phyloP scores from a whole-genome alignment of 352 stramenopile species.

The Phytophthora pseudosyringae region DNA sequence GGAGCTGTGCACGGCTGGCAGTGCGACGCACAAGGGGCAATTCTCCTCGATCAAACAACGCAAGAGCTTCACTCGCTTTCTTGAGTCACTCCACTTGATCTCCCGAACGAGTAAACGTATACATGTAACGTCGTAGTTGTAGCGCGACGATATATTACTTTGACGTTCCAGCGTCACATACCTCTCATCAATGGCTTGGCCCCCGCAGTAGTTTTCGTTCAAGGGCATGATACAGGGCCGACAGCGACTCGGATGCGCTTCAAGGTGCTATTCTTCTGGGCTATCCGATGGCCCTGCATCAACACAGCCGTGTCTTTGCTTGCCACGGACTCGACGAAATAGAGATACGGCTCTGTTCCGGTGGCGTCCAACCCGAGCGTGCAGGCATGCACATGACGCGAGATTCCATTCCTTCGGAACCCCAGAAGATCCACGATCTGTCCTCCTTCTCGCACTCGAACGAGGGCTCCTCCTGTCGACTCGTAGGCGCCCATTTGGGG shows the following conservation, averaged over 20 bases:
- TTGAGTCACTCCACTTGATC: too few relatives aligned
- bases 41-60: conserved; percentile 3
- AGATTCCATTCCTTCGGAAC: conserved; percentile 63
- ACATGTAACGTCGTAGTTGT: too few relatives aligned
- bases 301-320: conserved; percentile 47
- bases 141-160: conserved; percentile 14
- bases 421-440: conserved; percentile 58
- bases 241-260: conserved; percentile 56
- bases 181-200: conserved; percentile 54
- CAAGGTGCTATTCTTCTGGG: conserved; percentile 42
- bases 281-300: conserved; percentile 33
- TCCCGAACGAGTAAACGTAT: too few relatives aligned
- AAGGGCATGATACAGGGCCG: conserved; percentile 46
- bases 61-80: not conserved
- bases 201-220: conserved; percentile 62
- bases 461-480: conserved; percentile 44
- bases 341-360: conserved; percentile 51
- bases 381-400: conserved; percentile 57
- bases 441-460: conserved; percentile 62
- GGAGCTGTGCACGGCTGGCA: not conserved
- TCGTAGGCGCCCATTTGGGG: conserved; percentile 57
- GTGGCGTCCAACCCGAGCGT: conserved; percentile 52
- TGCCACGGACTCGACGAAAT: conserved; percentile 55
- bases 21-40: not conserved
- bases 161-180: conserved; percentile 3